Evolutionary conservation across 768 basidiomycete genomes (phyloP), one percentile per base, ranked within the genome.

Genomic region (Pisolithus sp.): DNA sequence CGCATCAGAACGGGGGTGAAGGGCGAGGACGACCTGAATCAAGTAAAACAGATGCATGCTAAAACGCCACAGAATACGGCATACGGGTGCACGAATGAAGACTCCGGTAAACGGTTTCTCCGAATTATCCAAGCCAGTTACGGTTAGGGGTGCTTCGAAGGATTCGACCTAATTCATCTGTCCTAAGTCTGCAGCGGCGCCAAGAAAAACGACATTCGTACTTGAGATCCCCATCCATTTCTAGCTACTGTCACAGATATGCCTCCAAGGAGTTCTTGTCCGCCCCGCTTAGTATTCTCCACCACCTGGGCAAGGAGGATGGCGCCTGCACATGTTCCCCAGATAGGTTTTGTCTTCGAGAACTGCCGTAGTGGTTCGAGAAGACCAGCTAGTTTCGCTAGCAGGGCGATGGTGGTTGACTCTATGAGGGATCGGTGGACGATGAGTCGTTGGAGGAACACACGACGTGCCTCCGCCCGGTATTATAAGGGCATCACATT

Each of bases 271-370:
- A 93, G 75, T 59, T 93, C 89, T 66, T 95, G 93, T 1, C 92
- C 92, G 28, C 88, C 89, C 60, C 83, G 85, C 73, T 92, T 93
- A 3, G 83, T 80, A 41, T 86, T 85, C 41, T 85, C 80, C 3
- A 91, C 80, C 12, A 76, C 70, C 56, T 85, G 76, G 2, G 93
- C 79, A 43, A 97, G 79, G 18, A 97, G 73, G 49, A 97, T 96
- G 38, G 93, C 93, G 10, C 95, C 94, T 0, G 94, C 94, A 68
- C 94, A 98, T 0, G 93, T 96, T 3, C 94, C 94, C 93, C 93
- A 98, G 2, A 93, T 80, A 0, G 91, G 83, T 62, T 86, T 91
- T 1, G 61, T 65, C 57, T 73, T 73, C n/a, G 84, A 73, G 57
- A 93, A 94, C 36, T 79, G 75, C 36, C 79, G 76, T 5, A 98